phyloP scores from a whole-genome alignment of 805 yeast species.

The Metschnikowia similis region DNA sequence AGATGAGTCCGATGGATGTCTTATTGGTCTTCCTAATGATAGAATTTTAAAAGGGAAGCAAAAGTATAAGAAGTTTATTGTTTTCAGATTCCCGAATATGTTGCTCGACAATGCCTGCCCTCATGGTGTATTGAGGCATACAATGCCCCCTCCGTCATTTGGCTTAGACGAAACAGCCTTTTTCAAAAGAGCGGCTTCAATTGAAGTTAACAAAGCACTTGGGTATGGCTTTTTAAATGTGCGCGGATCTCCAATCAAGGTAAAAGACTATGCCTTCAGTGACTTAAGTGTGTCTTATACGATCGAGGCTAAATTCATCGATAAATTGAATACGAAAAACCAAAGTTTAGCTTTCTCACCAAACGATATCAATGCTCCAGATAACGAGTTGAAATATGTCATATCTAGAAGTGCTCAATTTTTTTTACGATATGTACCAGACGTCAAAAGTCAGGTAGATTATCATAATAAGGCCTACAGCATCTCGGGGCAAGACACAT shows the following conservation, averaged over 20 bases:
- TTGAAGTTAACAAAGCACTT: constrained; percentile 35
- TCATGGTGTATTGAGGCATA: constrained; percentile 37
- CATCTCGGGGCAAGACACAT: constrained; percentile 25
- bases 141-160: constrained; percentile 41
- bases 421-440: constrained; percentile 37
- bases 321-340: constrained; percentile 32
- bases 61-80: constrained; percentile 54
- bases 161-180: constrained; percentile 40
- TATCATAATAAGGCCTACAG: constrained; percentile 23
- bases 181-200: constrained; percentile 28
- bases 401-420: constrained; percentile 34
- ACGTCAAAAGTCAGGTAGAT: constrained; percentile 26
- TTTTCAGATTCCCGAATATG: constrained; percentile 53
- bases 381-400: constrained; percentile 29
- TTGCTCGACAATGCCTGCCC: constrained; percentile 51
- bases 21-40: constrained; percentile 46
- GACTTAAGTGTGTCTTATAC: constrained; percentile 47
- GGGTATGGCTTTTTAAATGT: constrained; percentile 54
- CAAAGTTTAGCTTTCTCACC: constrained; percentile 27
- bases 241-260: constrained; percentile 50
- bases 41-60: constrained; percentile 46
- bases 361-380: constrained; percentile 35
- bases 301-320: constrained; percentile 53
- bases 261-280: constrained; percentile 43
- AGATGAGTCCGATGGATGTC: constrained; percentile 45